Base-by-base conservation (phyloP, 148 eudicot genomes). In the Salicornia ramosissima region DNA sequence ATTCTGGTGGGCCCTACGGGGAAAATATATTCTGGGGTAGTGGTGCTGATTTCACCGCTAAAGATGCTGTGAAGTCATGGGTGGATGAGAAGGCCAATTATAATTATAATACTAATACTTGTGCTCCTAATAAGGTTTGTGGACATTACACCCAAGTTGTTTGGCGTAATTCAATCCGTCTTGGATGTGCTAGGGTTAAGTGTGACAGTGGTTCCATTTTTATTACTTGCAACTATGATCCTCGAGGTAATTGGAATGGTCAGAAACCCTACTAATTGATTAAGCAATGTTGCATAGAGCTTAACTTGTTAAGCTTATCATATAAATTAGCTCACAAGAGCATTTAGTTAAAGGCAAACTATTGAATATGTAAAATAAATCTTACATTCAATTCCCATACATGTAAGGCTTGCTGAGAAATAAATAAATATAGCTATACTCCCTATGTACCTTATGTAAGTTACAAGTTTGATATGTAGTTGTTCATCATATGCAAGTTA, bases 131-230 rank as follows among this genome's bases (percentile, higher is more conserved):
- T 21, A 25, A 64, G 55, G 26, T 51, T 39, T 82, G 82, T 68
- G 71, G 75, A 18, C 88, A 85, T 57, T 85, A 82, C 22, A 82
- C 88, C 4, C 88, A 85, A 45, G 83, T 85, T 34, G 83, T 85
- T 2, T 85, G 88, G 88, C 50, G 74, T 9, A 67, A 80, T 5
- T 78, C 86, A 1, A 50, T 74, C 0, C 67, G 74, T 4, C 40
- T 85, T 22, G 86, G 88, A 4, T 83, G 88, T 64, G 84, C 81
- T 28, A 80, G 82, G 67, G 84, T 72, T 67, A 72, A 62, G 42
- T 86, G 89, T 60, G 64, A 67, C 64, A 71, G 50, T 58, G 80
- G 83, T 1, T 29, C 71, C 53, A 77, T 40, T 63, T 83, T 78
- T 10, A 36, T 81, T 39, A 70, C 66, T 34, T 86, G 87, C 56